Base-by-base conservation (phyloP, 1,139 yeast genomes). In the Trichomonascaceae sp. region DNA sequence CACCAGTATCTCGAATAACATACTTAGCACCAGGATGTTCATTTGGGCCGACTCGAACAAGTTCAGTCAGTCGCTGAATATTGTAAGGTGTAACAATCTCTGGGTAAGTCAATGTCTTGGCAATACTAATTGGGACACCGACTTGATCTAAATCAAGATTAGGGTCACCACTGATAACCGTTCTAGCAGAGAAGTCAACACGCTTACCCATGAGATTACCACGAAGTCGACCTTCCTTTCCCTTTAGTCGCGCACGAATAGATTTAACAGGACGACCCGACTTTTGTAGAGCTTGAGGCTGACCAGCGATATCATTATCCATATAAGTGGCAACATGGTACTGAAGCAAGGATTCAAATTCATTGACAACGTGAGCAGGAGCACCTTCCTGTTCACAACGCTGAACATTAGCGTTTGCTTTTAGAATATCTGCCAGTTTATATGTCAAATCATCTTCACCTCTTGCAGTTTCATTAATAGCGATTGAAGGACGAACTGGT, bases 261-360 rank as follows among this genome's bases (percentile, higher is more conserved):
- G 98, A 89, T 71, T 93, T 95, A 60, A 95, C 95, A 8, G 99
- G 99, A 74, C 99, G 87, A 55, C 99, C 99, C 51, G 98, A 89
- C 73, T 95, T 95, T 70, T 95, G 99, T 60, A 93, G 80, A 44
- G 99, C 99, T 72, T 93, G 99, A 0, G 99, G 99, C 74, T 93
- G 99, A 59, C 99, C 99, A n/a, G 99, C 99, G 73, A 93, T 93
- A 75, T 93, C 99, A 69, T 93, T 93, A 74, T 93, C 99, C 99
- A 93, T 93, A 70, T 93, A 93, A 1, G 99, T 93, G n/a, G 99
- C 99, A 51, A 95, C 98, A 67, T 93, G 99, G 72, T 90, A 95
- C 69, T 95, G 99, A 58, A 95, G 78, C 63, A 95, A 80, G 46
- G 96, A 87, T 70, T 95, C 99, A 67, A 95, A 93, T 73, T 95